Conservation (phyloP, 257 asterid species). For the Jasminum sambac region DNA sequence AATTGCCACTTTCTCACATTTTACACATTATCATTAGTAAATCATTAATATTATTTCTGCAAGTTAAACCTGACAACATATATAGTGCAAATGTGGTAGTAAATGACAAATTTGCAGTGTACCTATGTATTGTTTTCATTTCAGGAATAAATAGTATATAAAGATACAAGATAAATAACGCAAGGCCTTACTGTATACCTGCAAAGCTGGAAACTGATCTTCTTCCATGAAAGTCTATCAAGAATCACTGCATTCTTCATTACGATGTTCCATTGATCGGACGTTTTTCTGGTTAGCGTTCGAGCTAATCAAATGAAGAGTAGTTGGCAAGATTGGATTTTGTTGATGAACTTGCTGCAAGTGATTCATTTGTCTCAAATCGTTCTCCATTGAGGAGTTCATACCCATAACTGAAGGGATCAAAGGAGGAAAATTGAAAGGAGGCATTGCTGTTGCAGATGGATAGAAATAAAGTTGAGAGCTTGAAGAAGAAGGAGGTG, state of each 20-base stretch:
- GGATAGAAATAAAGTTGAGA: conserved; percentile 43
- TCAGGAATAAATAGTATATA: conserved; percentile 5
- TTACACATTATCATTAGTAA: not conserved
- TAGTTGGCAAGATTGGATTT: conserved; percentile 41
- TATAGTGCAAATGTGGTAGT: conserved; percentile 2
- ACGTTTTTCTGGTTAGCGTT: conserved; percentile 25
- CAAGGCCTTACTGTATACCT: conserved; percentile 27
- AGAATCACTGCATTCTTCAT: conserved; percentile 25
- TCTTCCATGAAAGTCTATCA: conserved; percentile 12
- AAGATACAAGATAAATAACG: not conserved
- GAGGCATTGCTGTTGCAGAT: conserved; percentile 21
- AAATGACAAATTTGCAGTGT: conserved; percentile 20
- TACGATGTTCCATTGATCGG: conserved; percentile 17
- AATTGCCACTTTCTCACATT: not conserved
- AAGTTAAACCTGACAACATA: conserved; percentile 13
- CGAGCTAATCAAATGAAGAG: conserved; percentile 48
- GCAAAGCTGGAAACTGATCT: conserved; percentile 14
- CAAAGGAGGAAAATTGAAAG: conserved; percentile 23
- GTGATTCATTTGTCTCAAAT: conserved; percentile 35
- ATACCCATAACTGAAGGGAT: conserved; percentile 36
- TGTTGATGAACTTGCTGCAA: conserved; percentile 31
- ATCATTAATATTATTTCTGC: not conserved
- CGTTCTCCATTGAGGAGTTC: conserved; percentile 34
- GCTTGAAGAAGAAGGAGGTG: conserved; percentile 26
- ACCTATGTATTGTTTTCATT: not conserved